Evolutionary conservation across 345 rosid genomes (phyloP).

Genomic region (Cardamine occulta): DNA sequence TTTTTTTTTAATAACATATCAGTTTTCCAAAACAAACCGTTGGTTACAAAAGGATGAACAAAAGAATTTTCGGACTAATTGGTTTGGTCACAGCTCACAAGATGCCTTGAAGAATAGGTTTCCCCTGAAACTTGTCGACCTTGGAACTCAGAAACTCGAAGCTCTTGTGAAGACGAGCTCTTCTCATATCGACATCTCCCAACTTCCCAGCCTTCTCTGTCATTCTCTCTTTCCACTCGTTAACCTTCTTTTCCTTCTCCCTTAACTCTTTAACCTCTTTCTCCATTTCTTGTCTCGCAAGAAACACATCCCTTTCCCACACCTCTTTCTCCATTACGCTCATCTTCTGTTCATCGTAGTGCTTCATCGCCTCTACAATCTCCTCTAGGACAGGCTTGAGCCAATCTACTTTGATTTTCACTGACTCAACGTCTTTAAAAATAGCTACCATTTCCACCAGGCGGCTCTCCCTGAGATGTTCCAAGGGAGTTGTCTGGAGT

Average conservation of each 20-base stretch:
- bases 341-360: constrained; percentile 28
- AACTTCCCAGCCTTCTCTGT: constrained; percentile 38
- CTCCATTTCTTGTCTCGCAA: constrained; percentile 35
- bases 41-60: constrained; percentile 23
- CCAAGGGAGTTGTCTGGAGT: constrained; percentile 37
- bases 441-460: constrained; percentile 40
- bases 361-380: constrained; percentile 52
- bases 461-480: constrained; percentile 36
- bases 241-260: constrained; percentile 35
- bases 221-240: constrained; percentile 25
- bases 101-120: constrained; percentile 34
- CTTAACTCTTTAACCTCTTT: constrained; percentile 26
- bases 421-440: constrained; percentile 41
- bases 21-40: constrained; percentile 5
- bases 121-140: constrained; percentile 37
- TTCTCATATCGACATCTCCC: constrained; percentile 31
- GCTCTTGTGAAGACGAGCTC: constrained; percentile 31
- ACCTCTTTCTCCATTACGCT: constrained; percentile 25
- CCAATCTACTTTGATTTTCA: constrained; percentile 42
- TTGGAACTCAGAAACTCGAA: constrained; percentile 42
- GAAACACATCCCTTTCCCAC: constrained; percentile 26
- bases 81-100: constrained; percentile 28
- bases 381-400: constrained; percentile 42
- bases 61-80: constrained; percentile 16
- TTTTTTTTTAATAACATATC: background rate